Conservation (phyloP, 257 asterid genomes). For the Catharanthus roseus region DNA sequence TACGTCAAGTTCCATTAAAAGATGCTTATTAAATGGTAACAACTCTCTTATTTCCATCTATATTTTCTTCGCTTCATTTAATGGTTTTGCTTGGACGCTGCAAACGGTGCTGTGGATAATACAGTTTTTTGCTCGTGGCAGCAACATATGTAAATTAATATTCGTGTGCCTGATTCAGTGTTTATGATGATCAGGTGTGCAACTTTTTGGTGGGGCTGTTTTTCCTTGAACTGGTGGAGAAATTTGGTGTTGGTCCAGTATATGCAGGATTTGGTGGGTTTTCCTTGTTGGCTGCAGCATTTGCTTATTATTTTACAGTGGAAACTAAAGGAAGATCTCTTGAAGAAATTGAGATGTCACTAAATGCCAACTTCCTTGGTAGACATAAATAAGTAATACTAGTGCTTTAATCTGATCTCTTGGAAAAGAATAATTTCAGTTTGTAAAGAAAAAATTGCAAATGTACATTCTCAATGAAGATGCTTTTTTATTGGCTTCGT, state of each 20-base stretch:
- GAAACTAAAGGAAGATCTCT: constrained; percentile 83
- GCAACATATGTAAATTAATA: not conserved
- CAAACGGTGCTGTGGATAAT: not conserved
- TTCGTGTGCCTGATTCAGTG: not conserved
- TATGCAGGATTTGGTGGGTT: constrained; percentile 58
- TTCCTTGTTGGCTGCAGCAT: constrained; percentile 67
- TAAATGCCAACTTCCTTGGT: constrained; percentile 28
- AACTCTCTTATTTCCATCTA: not conserved
- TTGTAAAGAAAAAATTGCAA: not conserved
- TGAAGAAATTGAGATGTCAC: constrained; percentile 79
- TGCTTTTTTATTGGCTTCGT: not conserved
- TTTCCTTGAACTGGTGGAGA: constrained; percentile 65
- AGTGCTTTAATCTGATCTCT: too few species aligned
- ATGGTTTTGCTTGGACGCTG: not conserved
- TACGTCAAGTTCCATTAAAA: not conserved
- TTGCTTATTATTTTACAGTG: constrained; percentile 48
- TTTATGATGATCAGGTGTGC: constrained; percentile 52
- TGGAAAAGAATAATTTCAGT: not conserved
- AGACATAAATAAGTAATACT: constrained; percentile 20
- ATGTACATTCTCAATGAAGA: not conserved
- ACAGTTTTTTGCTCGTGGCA: not conserved
- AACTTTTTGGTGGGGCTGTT: constrained; percentile 79
- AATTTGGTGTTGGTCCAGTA: constrained; percentile 61
- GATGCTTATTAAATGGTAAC: not conserved
- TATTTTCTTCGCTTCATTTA: not conserved